Evolutionary conservation across 2,329 filamentous ascomycete genomes (phyloP), one percentile per base, ranked within the genome.

Genomic region (Diatrype stigma): DNA sequence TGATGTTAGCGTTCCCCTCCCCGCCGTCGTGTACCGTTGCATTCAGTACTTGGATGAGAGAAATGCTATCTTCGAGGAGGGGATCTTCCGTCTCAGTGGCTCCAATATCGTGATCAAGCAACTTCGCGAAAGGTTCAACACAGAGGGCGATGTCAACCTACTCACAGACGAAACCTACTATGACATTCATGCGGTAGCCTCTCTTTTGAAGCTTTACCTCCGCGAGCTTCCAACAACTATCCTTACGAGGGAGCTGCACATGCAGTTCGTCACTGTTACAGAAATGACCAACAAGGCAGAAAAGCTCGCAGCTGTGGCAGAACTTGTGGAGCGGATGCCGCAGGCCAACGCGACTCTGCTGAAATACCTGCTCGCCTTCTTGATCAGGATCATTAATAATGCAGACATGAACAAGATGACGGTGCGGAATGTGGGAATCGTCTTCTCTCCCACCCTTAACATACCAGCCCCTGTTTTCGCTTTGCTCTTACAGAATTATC

Each of bases 351-450:
- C 86, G 45, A 85, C 89, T 2, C 75, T 99, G 42, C 77, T 99
- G 37, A 86, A 87, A 62, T 91, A 95, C 56, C 75, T 99, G 50
- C 89, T 93, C 45, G 84, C 88, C 3, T 96, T 96, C 72, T 73
- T 99, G 61, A 90, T 96, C 65, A 87, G 88, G 63, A 93, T 99
- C 61, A 90, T 96, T 64, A 91, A 94, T 69, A 91, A 96, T 61
- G 79, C 90, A 6, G 86, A 89, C 60, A 77, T 87, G 55, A 99
- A 99, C 75, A 97, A 96, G 77, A 99, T 99, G 94, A 96, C 89
- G 11, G 89, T 96, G 48, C 86, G 93, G 58, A 99, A 99, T 64
- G 90, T 99, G 49, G 93, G 94, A 57, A 97, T 99, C 61, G 93
- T 99, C 51, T 99, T 99, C 69, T 96, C 94, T 16, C 94, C 94